These are phyloP conservation scores for Aspergillus incahuasiensis DNA, from an alignment of 495 filamentous ascomycete genomes.

Conservation along the genomic window DNA sequence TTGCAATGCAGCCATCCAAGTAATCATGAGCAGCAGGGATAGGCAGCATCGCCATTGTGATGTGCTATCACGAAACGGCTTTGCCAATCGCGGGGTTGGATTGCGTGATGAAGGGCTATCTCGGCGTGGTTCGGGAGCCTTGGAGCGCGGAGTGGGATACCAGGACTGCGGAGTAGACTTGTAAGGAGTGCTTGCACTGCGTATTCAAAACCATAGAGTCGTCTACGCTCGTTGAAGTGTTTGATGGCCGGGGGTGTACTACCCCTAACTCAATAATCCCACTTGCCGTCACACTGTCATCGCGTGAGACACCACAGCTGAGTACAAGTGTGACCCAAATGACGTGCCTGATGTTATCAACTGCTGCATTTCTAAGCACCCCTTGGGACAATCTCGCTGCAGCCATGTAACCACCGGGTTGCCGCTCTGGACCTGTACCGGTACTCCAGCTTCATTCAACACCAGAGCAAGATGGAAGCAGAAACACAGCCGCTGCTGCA, in stretches of 20 bases:
- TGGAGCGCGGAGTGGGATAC: background rate
- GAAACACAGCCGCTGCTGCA: constrained; percentile 30
- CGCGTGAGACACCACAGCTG: too few relatives aligned
- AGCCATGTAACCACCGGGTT: background rate
- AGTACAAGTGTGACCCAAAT: constrained; percentile 27
- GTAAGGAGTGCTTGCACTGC: background rate
- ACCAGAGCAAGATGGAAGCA: constrained; percentile 13
- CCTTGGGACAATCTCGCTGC: background rate
- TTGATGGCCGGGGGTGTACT: too few relatives aligned
- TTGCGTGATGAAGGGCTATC: constrained; percentile 29
- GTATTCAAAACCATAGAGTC: too few relatives aligned
- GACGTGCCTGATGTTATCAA: constrained; percentile 25
- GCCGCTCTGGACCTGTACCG: background rate
- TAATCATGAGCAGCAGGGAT: background rate
- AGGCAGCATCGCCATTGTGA: background rate
- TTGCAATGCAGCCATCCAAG: background rate
- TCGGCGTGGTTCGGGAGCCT: background rate
- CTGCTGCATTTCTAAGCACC: constrained; percentile 28
- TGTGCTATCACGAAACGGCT: constrained; percentile 2
- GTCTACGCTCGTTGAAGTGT: too few relatives aligned
- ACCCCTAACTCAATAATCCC: too few relatives aligned
- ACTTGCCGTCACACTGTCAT: too few relatives aligned
- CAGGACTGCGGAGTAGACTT: background rate
- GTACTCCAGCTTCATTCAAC: background rate
- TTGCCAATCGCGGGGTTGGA: constrained; percentile 39